phyloP scores from a whole-genome alignment of 2,329 filamentous ascomycete genomes.

The Penicillium digitatum region DNA sequence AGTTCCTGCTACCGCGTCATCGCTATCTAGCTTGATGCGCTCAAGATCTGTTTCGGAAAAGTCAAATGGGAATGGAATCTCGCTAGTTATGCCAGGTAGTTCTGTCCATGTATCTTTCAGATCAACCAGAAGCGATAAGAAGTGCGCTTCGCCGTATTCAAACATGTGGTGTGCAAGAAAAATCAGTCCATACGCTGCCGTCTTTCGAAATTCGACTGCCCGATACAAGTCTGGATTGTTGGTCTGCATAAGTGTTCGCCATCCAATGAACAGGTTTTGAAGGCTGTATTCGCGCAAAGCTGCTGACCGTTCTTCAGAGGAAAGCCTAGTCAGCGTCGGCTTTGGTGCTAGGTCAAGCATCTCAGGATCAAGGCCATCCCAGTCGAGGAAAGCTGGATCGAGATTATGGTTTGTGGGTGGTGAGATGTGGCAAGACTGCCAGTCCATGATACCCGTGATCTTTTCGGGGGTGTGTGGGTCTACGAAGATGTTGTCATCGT shows the following conservation, averaged over 20 bases:
- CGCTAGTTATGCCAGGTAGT: slow-evolving; percentile 18
- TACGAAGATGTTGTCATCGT: slow-evolving; percentile 33
- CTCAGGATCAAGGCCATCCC: slow-evolving; percentile 28
- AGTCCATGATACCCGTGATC: slow-evolving; percentile 33
- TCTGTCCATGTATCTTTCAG: slow-evolving; percentile 26
- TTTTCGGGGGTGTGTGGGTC: slow-evolving; percentile 26
- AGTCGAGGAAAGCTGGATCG: slow-evolving; percentile 28
- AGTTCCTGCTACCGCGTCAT: slow-evolving; percentile 25
- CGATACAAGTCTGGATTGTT: slow-evolving; percentile 27
- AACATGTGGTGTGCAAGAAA: slow-evolving; percentile 32
- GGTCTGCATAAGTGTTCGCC: slow-evolving; percentile 28
- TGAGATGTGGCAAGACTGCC: slow-evolving; percentile 30
- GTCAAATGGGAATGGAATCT: slow-evolving; percentile 24
- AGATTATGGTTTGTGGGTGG: slow-evolving; percentile 29
- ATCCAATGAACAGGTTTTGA: slow-evolving; percentile 25
- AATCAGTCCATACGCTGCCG: slow-evolving; percentile 25
- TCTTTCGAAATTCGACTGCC: slow-evolving; percentile 24
- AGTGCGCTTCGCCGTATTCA: slow-evolving; percentile 32
- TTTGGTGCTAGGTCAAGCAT: slow-evolving; percentile 23
- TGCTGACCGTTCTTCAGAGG: slow-evolving; percentile 20
- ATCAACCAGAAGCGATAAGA: slow-evolving; percentile 29
- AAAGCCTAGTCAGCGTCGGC: slow-evolving; percentile 25
- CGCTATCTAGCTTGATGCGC: slow-evolving; percentile 27
- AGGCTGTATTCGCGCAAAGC: slow-evolving; percentile 26
- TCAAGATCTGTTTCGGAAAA: slow-evolving; percentile 25